These are phyloP conservation scores for Hypoxylon fragiforme DNA, from an alignment of 495 filamentous ascomycete genomes.

Conservation along the genomic window DNA sequence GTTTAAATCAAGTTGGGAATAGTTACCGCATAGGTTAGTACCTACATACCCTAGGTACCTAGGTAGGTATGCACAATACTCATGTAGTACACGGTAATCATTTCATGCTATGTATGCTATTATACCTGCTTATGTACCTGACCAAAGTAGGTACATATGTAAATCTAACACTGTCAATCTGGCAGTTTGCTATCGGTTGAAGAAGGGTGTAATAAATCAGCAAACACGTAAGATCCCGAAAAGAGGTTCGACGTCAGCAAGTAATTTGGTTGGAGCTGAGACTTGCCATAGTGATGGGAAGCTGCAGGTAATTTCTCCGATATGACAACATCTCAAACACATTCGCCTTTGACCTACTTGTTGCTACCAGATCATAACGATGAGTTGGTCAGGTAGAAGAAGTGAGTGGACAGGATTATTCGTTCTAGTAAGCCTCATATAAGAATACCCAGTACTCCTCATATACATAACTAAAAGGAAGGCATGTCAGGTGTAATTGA, in stretches of 20 bases:
- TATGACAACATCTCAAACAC: conserved; percentile 29
- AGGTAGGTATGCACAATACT: neutral
- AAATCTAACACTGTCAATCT: neutral
- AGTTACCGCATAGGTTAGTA: too few relatives aligned
- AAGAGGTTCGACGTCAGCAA: conserved; percentile 7
- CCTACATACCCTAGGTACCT: neutral
- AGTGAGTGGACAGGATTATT: too few relatives aligned
- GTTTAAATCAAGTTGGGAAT: too few relatives aligned
- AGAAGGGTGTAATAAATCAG: conserved; percentile 3
- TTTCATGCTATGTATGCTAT: too few relatives aligned
- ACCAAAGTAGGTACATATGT: neutral
- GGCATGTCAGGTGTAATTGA: too few relatives aligned
- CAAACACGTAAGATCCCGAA: conserved; percentile 21
- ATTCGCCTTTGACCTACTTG: neutral
- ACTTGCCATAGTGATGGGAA: conserved; percentile 14
- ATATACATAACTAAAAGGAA: too few relatives aligned
- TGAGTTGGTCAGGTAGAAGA: too few relatives aligned
- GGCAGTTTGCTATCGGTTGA: conserved; percentile 25
- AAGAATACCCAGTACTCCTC: too few relatives aligned
- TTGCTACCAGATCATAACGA: too few relatives aligned
- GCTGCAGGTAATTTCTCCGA: conserved; percentile 31
- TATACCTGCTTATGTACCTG: too few relatives aligned
- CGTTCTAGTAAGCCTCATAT: too few relatives aligned
- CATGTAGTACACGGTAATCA: too few relatives aligned
- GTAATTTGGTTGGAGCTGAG: conserved; percentile 4